A percentile compares a stretch with the other conserved stretches of the same genome.
phyloP scores from a whole-genome alignment of 2,329 filamentous ascomycete genomes.

The Chaetomiaceae sp. region DNA sequence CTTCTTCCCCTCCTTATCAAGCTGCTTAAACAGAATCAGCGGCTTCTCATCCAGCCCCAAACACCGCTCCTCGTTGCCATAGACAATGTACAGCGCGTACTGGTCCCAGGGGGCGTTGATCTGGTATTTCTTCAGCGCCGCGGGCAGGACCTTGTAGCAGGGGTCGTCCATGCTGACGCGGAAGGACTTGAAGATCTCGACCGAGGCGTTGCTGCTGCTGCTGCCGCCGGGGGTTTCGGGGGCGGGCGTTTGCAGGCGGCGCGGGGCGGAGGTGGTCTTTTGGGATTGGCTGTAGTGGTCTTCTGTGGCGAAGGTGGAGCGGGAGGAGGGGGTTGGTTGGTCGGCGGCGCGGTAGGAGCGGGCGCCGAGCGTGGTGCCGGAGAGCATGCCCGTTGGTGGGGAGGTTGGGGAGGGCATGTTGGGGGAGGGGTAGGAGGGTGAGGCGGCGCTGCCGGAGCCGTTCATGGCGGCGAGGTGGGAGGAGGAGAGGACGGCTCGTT shows the following conservation, averaged over 20 bases:
- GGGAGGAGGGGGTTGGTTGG: conserved; percentile 48
- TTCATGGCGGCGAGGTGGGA: conserved; percentile 68
- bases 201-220: conserved; percentile 53
- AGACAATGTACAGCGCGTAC: conserved; percentile 96
- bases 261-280: conserved; percentile 42
- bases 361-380: conserved; percentile 51
- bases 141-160: conserved; percentile 93
- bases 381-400: conserved; percentile 49
- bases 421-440: conserved; percentile 56
- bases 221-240: conserved; percentile 55
- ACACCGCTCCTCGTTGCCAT: conserved; percentile 96
- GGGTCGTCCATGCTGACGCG: conserved; percentile 97
- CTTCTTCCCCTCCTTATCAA: conserved; percentile 95
- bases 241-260: conserved; percentile 57
- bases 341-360: conserved; percentile 54
- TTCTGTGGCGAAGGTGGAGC: conserved; percentile 50
- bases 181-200: conserved; percentile 99
- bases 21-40: conserved; percentile 91
- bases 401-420: conserved; percentile 67
- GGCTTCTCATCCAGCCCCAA: conserved; percentile 89
- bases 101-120: conserved; percentile 97
- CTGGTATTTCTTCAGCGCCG: conserved; percentile 95
- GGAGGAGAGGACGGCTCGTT: conserved; percentile 61
- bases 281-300: conserved; percentile 31
- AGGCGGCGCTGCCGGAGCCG: conserved; percentile 50